Percentiles rank a stretch among this genome's conserved stretches.
Evolutionary conservation across 768 basidiomycete genomes (phyloP).

Genomic region (Boletus rubescentipes): DNA sequence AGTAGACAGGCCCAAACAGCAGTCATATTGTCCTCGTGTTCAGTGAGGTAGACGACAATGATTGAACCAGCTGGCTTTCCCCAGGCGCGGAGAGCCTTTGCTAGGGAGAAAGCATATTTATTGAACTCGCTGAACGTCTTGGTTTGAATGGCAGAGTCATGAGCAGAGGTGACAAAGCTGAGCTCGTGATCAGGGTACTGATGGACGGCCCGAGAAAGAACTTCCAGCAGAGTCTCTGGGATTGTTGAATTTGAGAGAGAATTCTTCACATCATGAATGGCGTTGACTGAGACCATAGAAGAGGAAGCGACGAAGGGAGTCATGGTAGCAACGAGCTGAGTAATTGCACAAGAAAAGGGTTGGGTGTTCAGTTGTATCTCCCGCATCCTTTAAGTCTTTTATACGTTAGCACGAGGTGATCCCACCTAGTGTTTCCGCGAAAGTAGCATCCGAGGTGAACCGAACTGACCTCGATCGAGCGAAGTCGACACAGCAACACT

Average conservation of each 20-base stretch:
- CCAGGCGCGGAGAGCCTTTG: constrained; percentile 23
- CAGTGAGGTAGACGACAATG: constrained; percentile 30
- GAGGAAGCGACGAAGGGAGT: constrained; percentile 15
- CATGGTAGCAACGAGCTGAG: constrained; percentile 4
- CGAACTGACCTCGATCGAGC: no score
- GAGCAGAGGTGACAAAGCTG: constrained; percentile 27
- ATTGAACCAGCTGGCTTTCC: constrained; percentile 26
- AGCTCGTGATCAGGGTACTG: constrained; percentile 27
- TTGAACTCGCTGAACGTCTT: constrained; percentile 25
- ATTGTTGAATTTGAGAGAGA: constrained; percentile 7
- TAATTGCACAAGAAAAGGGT: neutral
- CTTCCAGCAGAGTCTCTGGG: constrained; percentile 22
- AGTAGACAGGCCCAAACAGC: constrained; percentile 33
- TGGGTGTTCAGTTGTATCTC: no score
- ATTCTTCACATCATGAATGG: constrained; percentile 12
- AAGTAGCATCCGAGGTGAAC: no score
- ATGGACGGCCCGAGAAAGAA: constrained; percentile 20
- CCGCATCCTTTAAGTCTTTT: no score
- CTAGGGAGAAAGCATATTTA: constrained; percentile 16
- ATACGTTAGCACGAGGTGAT: no score
- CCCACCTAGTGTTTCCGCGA: no score
- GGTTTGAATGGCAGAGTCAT: constrained; percentile 29
- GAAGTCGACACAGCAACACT: no score
- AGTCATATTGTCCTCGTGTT: constrained; percentile 35
- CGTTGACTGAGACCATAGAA: constrained; percentile 3